Base-by-base conservation (phyloP, 192 early-diverging fungal genomes). In the Coemansia umbellata region DNA sequence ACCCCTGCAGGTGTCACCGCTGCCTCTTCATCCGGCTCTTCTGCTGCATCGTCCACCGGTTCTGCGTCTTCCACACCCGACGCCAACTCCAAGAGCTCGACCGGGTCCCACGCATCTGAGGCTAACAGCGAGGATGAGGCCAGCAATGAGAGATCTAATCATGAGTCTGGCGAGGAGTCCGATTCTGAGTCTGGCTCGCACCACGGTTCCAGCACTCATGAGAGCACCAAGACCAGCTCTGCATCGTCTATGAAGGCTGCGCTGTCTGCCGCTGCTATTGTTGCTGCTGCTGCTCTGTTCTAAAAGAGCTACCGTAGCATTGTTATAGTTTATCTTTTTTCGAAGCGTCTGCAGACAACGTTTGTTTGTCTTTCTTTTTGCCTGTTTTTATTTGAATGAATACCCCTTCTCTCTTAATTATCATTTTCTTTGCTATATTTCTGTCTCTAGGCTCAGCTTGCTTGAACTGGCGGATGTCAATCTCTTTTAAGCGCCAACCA, bases 251-350 rank as follows among this genome's bases (percentile, higher is more conserved):
- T 74, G 30, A 66, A 61, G 58, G 59, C 50, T 18, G 65, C 58
- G 31, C 45, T 67, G 19, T 50, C 60, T 30, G 71, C 55, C 31
- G 64, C 33, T 7, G 71, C 58, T 11, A 42, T 58, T 6, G 63
- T 58, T 40, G 69, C 69, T 35, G 69, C 53, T 22, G 69, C 62
- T 14, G 69, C 69, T 11, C 53, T 72, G 53, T 72, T 72, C 69
- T 72, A 57, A 58, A 50, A 33, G 39, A 4, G 4, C 31, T 13
- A n/a, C 10, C 15, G 13, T 15, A 19, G 4, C 5, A 15, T 31
- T 41, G 60, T 26, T 31, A 13, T 27, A 8, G 52, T 31, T 15
- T 52, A 45, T 17, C 17, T n/a, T n/a, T n/a, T n/a, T n/a, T n/a
- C n/a, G n/a, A n/a, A n/a, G n/a, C n/a, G n/a, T n/a, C n/a, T n/a